These are phyloP conservation scores for Hydnum rufescens DNA, from an alignment of 768 basidiomycete species.

Conservation along the genomic window DNA sequence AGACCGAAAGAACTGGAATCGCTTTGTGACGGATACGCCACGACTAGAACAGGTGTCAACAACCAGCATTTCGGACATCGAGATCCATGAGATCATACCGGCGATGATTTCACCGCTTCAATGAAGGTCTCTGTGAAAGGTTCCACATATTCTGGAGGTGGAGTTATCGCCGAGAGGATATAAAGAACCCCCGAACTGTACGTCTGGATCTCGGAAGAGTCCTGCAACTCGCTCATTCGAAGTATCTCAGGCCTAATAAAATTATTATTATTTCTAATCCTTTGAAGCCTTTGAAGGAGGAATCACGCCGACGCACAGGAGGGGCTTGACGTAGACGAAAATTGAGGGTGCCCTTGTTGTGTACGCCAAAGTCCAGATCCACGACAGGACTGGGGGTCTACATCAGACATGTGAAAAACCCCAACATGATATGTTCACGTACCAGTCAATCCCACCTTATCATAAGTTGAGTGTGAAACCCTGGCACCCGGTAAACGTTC, in stretches of 20 bases:
- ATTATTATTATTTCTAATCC: constrained; percentile 2
- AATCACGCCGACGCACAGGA: constrained; percentile 37
- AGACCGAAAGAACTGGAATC: constrained; percentile 70
- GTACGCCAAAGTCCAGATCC: constrained; percentile 63
- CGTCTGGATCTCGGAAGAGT: constrained; percentile 49
- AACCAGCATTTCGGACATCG: constrained; percentile 3
- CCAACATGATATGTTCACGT: constrained; percentile 14
- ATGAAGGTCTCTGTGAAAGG: constrained; percentile 42
- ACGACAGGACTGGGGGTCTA: constrained; percentile 39
- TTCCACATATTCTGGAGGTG: constrained; percentile 44
- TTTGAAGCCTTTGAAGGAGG: not conserved
- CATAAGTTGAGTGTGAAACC: constrained; percentile 74
- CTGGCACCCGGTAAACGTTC: constrained; percentile 70
- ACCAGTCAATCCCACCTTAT: constrained; percentile 78
- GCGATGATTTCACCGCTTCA: constrained; percentile 54
- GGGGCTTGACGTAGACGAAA: constrained; percentile 55
- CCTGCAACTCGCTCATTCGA: constrained; percentile 78
- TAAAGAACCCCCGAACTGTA: constrained; percentile 67
- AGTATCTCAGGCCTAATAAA: constrained; percentile 58
- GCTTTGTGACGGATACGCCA: constrained; percentile 83
- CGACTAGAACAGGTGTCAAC: constrained; percentile 28
- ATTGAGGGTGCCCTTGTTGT: constrained; percentile 52
- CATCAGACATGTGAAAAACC: not conserved
- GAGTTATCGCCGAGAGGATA: constrained; percentile 62
- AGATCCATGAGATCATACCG: constrained; percentile 25